Percentiles rank a stretch among this genome's conserved stretches.
Evolutionary conservation across 2,329 filamentous ascomycete species (phyloP).

Genomic region (Xylariomycetidae sp.): DNA sequence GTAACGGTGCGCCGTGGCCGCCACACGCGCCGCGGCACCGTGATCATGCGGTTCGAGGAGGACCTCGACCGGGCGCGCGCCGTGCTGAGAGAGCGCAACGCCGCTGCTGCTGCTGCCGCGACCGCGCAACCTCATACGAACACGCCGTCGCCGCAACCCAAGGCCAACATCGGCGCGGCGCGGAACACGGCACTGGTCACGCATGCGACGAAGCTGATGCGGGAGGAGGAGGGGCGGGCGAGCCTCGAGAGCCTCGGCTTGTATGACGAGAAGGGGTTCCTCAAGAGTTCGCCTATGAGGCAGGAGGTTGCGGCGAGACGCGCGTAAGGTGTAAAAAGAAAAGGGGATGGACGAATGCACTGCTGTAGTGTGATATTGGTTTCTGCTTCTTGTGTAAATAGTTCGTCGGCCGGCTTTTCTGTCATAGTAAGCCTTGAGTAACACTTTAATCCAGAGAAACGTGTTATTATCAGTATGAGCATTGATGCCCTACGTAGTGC

Average conservation of each 20-base stretch:
- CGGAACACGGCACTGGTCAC: conserved; percentile 4
- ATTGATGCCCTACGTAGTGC: too few species aligned
- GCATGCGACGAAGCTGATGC: conserved; percentile 11
- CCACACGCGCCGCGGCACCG: conserved; percentile 11
- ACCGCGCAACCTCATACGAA: too few species aligned
- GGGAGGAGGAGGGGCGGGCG: conserved; percentile 5
- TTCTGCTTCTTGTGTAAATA: too few species aligned
- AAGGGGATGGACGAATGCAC: too few species aligned
- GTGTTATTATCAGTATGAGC: too few species aligned
- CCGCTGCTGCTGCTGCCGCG: not conserved
- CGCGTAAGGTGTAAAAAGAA: conserved; percentile 1
- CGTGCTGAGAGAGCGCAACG: not conserved
- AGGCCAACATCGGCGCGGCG: not conserved
- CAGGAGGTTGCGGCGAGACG: not conserved
- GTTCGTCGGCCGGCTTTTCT: too few species aligned
- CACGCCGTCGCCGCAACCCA: not conserved
- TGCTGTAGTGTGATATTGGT: too few species aligned
- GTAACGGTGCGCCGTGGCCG: conserved; percentile 2
- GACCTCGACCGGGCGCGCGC: conserved; percentile 9
- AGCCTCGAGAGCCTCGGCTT: conserved; percentile 16
- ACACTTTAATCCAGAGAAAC: too few species aligned
- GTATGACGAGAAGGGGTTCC: conserved; percentile 20
- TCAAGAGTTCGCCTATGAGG: conserved; percentile 13
- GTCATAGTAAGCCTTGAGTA: too few species aligned
- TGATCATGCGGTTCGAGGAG: conserved; percentile 13